Percentiles rank a stretch among this genome's conserved stretches.
These are phyloP conservation scores for Rosa rugosa DNA, from an alignment of 306 rosid species.

Conservation along the genomic window DNA sequence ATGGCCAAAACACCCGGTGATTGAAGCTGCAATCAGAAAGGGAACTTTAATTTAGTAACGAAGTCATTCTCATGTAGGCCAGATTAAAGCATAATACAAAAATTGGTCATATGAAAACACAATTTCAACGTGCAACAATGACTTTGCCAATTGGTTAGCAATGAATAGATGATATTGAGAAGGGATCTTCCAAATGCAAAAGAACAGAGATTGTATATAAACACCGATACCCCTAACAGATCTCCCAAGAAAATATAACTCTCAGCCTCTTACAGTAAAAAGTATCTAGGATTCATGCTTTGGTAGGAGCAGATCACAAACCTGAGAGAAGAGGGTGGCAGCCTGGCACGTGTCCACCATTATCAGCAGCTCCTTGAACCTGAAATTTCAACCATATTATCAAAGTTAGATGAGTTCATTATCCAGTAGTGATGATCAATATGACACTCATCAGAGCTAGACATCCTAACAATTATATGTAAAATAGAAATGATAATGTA, in stretches of 20 bases:
- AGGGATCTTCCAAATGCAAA: not conserved
- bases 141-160: not conserved
- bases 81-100: slow-evolving; percentile 14
- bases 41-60: slow-evolving; percentile 31
- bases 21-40: slow-evolving; percentile 74
- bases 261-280: not conserved
- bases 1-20: slow-evolving; percentile 92
- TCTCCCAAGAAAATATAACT: not conserved
- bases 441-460: slow-evolving; percentile 15
- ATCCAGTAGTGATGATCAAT: not conserved
- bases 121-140: not conserved
- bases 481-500: not conserved
- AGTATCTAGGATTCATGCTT: not conserved
- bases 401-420: slow-evolving; percentile 28
- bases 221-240: not conserved
- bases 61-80: slow-evolving; percentile 2
- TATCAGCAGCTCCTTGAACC: slow-evolving; percentile 98
- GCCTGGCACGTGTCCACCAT: slow-evolving; percentile 99
- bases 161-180: not conserved
- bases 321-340: slow-evolving; percentile 94
- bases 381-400: slow-evolving; percentile 31
- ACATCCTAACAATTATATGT: not conserved
- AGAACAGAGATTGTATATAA: not conserved
- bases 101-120: not conserved
- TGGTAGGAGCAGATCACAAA: slow-evolving; percentile 28